phyloP scores from a whole-genome alignment of 768 basidiomycete species.

The Tremella mesenterica region DNA sequence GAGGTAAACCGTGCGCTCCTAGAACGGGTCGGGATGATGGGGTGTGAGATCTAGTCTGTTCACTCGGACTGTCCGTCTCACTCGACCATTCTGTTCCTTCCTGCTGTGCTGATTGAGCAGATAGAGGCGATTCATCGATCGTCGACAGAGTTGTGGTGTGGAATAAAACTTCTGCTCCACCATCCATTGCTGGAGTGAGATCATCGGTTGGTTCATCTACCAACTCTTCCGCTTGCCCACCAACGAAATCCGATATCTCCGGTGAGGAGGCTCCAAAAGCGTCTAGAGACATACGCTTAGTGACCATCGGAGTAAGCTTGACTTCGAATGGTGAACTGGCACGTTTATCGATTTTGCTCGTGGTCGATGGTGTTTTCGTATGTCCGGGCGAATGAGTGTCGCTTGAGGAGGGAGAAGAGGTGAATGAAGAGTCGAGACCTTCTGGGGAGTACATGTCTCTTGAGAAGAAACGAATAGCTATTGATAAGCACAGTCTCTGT shows the following conservation, averaged over 20 bases:
- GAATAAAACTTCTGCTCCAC: background rate
- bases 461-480: slow-evolving; percentile 33
- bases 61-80: background rate
- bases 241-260: slow-evolving; percentile 11
- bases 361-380: background rate
- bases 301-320: slow-evolving; percentile 25
- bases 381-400: background rate
- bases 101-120: background rate
- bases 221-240: slow-evolving; percentile 11
- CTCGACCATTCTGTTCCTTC: too few relatives aligned
- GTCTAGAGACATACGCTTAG: slow-evolving; percentile 32
- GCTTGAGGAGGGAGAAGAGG: slow-evolving; percentile 2
- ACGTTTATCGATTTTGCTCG: slow-evolving; percentile 11
- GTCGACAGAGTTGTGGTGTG: background rate
- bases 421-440: background rate
- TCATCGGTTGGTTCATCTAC: background rate
- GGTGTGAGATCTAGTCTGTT: background rate
- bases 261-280: slow-evolving; percentile 24
- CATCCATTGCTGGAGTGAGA: slow-evolving; percentile 2
- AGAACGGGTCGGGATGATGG: background rate
- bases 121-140: background rate
- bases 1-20: background rate
- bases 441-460: slow-evolving; percentile 24
- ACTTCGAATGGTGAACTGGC: slow-evolving; percentile 34
- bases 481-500: background rate